Conservation (phyloP, 2,329 filamentous ascomycete species). For the Microdochium bolleyi region DNA sequence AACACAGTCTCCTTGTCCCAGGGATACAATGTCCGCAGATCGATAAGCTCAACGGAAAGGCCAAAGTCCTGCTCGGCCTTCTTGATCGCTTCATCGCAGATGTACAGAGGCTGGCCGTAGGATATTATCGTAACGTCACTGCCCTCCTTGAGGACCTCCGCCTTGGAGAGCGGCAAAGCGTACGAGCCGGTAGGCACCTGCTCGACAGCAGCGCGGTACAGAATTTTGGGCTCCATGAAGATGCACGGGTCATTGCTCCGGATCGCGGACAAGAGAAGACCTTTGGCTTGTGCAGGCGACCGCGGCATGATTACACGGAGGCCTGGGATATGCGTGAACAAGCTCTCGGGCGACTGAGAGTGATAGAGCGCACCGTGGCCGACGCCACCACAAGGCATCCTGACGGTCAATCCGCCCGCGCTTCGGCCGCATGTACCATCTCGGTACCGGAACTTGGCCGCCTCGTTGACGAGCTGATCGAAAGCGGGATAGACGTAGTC, state of each 20-base stretch:
- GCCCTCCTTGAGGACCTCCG: slow-evolving; percentile 74
- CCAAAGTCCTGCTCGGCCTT: slow-evolving; percentile 69
- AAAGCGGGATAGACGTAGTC: slow-evolving; percentile 93
- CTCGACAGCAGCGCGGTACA: slow-evolving; percentile 87
- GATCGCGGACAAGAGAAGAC: slow-evolving; percentile 69
- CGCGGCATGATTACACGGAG: slow-evolving; percentile 79
- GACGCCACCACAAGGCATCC: slow-evolving; percentile 86
- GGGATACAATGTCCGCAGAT: slow-evolving; percentile 80
- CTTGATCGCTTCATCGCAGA: slow-evolving; percentile 68
- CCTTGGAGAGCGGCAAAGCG: slow-evolving; percentile 76
- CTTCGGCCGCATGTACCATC: slow-evolving; percentile 50
- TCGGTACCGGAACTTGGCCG: slow-evolving; percentile 78
- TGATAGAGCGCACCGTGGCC: slow-evolving; percentile 86
- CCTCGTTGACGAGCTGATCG: slow-evolving; percentile 91
- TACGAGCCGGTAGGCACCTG: slow-evolving; percentile 79
- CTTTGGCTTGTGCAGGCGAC: slow-evolving; percentile 82
- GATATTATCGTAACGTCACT: slow-evolving; percentile 77
- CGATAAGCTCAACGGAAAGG: slow-evolving; percentile 75
- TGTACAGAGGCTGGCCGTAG: slow-evolving; percentile 85
- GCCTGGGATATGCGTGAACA: slow-evolving; percentile 85
- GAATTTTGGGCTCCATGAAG: slow-evolving; percentile 90
- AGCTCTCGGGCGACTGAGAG: slow-evolving; percentile 78
- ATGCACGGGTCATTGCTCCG: slow-evolving; percentile 79
- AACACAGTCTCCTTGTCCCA: slow-evolving; percentile 82
- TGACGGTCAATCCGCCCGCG: slow-evolving; percentile 73